A percentile compares a stretch with the other conserved stretches of the same genome.
Conservation (phyloP, 345 rosid genomes). For the Rhizophora mangle region DNA sequence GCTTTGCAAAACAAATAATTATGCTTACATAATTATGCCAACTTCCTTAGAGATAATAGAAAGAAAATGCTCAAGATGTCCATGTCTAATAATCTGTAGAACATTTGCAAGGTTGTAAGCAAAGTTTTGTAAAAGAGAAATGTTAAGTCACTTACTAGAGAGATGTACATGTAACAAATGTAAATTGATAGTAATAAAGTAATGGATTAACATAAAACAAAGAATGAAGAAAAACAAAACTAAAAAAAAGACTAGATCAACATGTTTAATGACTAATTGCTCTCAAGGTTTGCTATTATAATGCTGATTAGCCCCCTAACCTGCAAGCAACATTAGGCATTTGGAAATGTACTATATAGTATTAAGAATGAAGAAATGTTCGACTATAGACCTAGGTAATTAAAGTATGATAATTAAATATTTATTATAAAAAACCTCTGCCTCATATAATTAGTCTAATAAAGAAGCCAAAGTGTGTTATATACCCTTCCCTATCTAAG, state of each 20-base stretch:
- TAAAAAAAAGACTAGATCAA: slow-evolving; percentile 47
- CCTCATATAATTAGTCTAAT: slow-evolving; percentile 69
- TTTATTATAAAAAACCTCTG: slow-evolving; percentile 51
- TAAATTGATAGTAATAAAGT: background rate
- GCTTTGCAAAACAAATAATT: slow-evolving; percentile 13
- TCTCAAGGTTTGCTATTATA: slow-evolving; percentile 54
- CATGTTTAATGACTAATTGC: slow-evolving; percentile 58
- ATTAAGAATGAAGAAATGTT: background rate
- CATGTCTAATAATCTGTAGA: slow-evolving; percentile 63
- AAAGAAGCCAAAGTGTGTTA: slow-evolving; percentile 71
- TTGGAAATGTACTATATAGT: slow-evolving; percentile 11
- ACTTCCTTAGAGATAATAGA: slow-evolving; percentile 61
- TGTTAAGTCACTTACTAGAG: slow-evolving; percentile 52
- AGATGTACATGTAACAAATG: slow-evolving; percentile 12
- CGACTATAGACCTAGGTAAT: background rate
- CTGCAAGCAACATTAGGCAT: slow-evolving; percentile 25
- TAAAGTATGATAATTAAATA: background rate
- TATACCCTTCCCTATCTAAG: slow-evolving; percentile 76
- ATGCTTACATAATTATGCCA: slow-evolving; percentile 67
- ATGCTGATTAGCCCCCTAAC: slow-evolving; percentile 44
- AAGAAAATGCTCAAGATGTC: slow-evolving; percentile 55
- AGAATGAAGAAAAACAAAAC: slow-evolving; percentile 7
- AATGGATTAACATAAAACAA: background rate
- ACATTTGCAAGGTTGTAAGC: slow-evolving; percentile 18
- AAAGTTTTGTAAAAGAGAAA: slow-evolving; percentile 16